phyloP scores from a whole-genome alignment of 2,329 filamentous ascomycete species.

The Fusarium buharicum region DNA sequence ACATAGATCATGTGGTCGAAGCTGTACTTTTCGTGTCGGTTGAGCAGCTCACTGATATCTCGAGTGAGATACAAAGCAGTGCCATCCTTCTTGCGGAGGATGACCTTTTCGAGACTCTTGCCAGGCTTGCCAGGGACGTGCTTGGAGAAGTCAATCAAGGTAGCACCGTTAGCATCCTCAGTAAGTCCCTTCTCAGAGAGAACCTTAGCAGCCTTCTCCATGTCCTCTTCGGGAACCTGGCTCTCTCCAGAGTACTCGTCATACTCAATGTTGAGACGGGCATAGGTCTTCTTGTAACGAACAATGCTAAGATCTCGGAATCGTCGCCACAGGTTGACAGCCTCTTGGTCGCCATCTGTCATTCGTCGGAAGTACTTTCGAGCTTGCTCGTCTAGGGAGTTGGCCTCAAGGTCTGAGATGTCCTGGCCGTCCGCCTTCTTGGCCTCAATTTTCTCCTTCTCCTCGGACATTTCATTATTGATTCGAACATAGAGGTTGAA shows the following conservation, averaged over 20 bases:
- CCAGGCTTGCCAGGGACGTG: conserved; percentile 72
- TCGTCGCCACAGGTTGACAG: conserved; percentile 70
- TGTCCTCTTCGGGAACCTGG: conserved; percentile 73
- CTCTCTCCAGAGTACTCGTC: conserved; percentile 79
- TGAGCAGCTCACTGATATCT: conserved; percentile 78
- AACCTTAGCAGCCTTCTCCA: conserved; percentile 70
- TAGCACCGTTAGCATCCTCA: conserved; percentile 76
- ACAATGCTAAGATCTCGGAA: conserved; percentile 75
- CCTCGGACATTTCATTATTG: conserved; percentile 71
- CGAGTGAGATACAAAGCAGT: conserved; percentile 82
- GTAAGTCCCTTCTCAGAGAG: conserved; percentile 73
- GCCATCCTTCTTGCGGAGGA: conserved; percentile 78
- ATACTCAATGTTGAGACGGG: conserved; percentile 75
- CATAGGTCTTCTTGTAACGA: conserved; percentile 74
- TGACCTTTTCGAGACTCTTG: conserved; percentile 75
- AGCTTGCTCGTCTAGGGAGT: conserved; percentile 77
- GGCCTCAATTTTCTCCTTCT: conserved; percentile 73
- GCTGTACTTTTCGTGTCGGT: conserved; percentile 69
- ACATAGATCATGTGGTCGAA: conserved; percentile 87
- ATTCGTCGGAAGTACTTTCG: conserved; percentile 77
- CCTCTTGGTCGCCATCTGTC: conserved; percentile 72
- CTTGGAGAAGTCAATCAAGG: conserved; percentile 77
- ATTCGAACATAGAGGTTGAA: conserved; percentile 86
- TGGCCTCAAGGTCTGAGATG: conserved; percentile 59
- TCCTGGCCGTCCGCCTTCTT: conserved; percentile 65